Percentiles rank a stretch among this genome's conserved stretches.
These are phyloP conservation scores for Helianthus tuberosus DNA, from an alignment of 129 eudicot species.

Conservation along the genomic window DNA sequence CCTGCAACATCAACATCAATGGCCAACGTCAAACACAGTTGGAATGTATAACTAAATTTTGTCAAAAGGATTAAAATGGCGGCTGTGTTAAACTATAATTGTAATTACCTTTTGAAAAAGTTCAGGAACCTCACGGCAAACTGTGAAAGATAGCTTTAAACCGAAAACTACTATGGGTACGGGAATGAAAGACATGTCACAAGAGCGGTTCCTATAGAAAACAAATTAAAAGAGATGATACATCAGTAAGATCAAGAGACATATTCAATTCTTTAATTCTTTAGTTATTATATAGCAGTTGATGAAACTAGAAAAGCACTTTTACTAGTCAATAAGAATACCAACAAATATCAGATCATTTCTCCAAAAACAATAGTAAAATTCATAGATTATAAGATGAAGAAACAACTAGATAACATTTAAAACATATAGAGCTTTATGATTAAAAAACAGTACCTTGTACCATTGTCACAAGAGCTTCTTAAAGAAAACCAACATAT, in stretches of 20 bases:
- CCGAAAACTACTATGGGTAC: slow-evolving; percentile 48
- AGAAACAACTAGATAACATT: slow-evolving; percentile 2
- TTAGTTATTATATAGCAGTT: not conserved
- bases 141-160: slow-evolving; percentile 63
- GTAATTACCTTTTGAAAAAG: slow-evolving; percentile 70
- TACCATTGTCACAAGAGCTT: slow-evolving; percentile 37
- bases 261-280: too few relatives aligned
- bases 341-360: not conserved
- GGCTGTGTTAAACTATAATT: not conserved
- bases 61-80: slow-evolving; percentile 6
- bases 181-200: slow-evolving; percentile 47
- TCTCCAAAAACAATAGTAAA: not conserved
- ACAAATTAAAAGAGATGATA: slow-evolving; percentile 24
- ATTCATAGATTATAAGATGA: not conserved
- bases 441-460: slow-evolving; percentile 53
- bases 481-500: slow-evolving; percentile 66
- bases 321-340: slow-evolving; percentile 10
- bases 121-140: slow-evolving; percentile 75
- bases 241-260: slow-evolving; percentile 20
- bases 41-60: slow-evolving; percentile 4
- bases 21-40: slow-evolving; percentile 6
- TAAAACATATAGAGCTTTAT: not conserved
- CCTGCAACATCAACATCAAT: slow-evolving; percentile 49
- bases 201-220: slow-evolving; percentile 38
- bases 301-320: slow-evolving; percentile 6